Base-by-base conservation (phyloP, 257 asterid species). In the Avicennia marina region DNA sequence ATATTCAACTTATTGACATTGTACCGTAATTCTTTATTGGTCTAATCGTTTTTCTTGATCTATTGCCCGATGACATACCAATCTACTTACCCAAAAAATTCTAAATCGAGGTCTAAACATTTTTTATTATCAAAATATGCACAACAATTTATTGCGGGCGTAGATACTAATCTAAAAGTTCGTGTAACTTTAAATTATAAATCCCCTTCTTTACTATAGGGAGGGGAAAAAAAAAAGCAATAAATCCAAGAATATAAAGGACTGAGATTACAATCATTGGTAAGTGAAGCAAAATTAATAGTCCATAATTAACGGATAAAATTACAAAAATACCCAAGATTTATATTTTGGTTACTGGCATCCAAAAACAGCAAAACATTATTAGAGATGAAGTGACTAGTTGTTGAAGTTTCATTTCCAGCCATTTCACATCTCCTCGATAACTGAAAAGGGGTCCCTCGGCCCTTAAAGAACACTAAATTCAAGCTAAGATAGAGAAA, bases 351-450 rank as follows among this genome's bases (percentile, higher is more conserved):
- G 63, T 41, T 31, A 40, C 0, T 31, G 58, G 52, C 49, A 21
- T 40, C 60, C 29, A 61, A 62, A 72, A 62, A 64, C 59, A 72
- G 49, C 22, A 62, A 67, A 40, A 34, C 56, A 67, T 52, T 63
- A 72, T 72, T 63, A 63, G 48, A 58, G 53, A 36, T 58, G 53
- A 62, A 58, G 40, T 45, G 71, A 59, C 60, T 63, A 63, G 54
- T 52, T 63, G 75, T 57, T 64, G 67, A 59, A 58, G 66, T 63
- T 56, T 34, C 10, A 53, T 72, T 72, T 58, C 29, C 59, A 62
- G 63, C 67, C 64, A 53, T 62, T 51, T 25, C 43, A 52, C 25
- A 58, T 51, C 29, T 63, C 47, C 72, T 66, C 67, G 66, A 52
- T 51, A 22, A 55, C 69, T 38, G 47, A 56, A 56, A 55, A 32